Evolutionary conservation across 2,329 filamentous ascomycete species (phyloP).

Genomic region (Colletotrichum eleusines): DNA sequence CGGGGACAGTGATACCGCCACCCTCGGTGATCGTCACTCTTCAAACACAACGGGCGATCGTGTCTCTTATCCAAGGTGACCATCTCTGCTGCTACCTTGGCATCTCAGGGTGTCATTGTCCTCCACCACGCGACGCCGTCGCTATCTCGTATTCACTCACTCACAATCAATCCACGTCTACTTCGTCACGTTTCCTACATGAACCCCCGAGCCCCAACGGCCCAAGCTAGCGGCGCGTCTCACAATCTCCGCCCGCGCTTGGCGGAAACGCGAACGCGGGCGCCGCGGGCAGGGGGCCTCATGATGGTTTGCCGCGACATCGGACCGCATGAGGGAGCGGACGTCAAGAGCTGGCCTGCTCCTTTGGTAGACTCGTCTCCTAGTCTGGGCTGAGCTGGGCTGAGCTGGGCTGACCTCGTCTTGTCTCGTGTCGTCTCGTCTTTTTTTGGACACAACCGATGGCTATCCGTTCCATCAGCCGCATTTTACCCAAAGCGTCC

Average conservation of each 20-base stretch:
- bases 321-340: constrained; percentile 9
- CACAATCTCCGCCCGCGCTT: constrained; percentile 6
- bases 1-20: not conserved
- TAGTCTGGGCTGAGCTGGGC: not conserved
- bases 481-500: constrained; percentile 8
- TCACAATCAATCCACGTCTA: not conserved
- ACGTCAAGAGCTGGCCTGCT: constrained; percentile 6
- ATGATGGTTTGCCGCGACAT: constrained; percentile 3
- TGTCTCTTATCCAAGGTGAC: not conserved
- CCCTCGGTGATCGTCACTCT: not conserved
- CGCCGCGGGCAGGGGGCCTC: not conserved
- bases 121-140: not conserved
- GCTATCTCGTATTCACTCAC: not conserved
- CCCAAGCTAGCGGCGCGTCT: constrained; percentile 22
- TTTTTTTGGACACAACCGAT: constrained; percentile 5
- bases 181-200: not conserved
- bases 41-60: not conserved
- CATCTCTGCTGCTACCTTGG: constrained; percentile 5
- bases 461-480: constrained; percentile 14
- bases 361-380: constrained; percentile 12
- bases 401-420: not conserved
- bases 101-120: not conserved
- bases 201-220: not conserved
- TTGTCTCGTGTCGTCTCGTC: constrained; percentile 3
- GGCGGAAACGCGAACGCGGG: not conserved